Conservation (phyloP, 2,329 filamentous ascomycete species). For the Xylaria arbuscula region DNA sequence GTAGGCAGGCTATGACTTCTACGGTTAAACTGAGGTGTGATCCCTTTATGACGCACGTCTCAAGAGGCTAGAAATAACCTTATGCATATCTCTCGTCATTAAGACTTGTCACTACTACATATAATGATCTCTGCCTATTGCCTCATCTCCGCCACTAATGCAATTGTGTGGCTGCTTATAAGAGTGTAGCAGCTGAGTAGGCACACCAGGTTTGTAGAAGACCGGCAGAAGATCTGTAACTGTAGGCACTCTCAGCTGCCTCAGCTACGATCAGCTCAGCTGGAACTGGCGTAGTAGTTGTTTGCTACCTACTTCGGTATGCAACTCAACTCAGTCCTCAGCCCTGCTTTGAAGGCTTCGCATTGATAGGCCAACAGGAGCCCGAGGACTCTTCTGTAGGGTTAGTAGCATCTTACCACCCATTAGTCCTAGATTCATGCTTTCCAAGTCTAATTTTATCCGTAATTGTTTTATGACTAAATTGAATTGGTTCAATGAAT, state of each 20-base stretch:
- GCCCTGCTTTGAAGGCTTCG: not conserved
- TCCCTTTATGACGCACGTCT: conserved; percentile 26
- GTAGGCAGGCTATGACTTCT: not conserved
- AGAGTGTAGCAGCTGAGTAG: conserved; percentile 19
- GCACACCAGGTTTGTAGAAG: not conserved
- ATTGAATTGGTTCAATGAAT: not conserved
- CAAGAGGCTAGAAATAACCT: conserved; percentile 9
- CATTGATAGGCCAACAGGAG: not conserved
- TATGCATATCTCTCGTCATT: conserved; percentile 27
- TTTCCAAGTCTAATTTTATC: not conserved
- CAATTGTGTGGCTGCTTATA: not conserved
- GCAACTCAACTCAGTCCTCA: conserved; percentile 1
- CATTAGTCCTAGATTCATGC: conserved; percentile 1
- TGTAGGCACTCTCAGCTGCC: conserved; percentile 19
- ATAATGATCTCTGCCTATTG: not conserved
- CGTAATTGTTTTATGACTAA: not conserved
- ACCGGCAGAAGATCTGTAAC: conserved; percentile 4
- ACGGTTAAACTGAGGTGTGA: not conserved
- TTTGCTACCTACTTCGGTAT: too few species aligned
- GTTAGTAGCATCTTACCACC: not conserved
- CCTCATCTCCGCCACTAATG: not conserved
- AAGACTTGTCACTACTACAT: not conserved
- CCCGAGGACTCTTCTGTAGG: not conserved
- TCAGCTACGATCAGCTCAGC: conserved; percentile 29
- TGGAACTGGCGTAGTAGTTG: not conserved